These are phyloP conservation scores for Macrocystidia cucumis DNA, from an alignment of 1,284 basidiomycete species.

Conservation along the genomic window DNA sequence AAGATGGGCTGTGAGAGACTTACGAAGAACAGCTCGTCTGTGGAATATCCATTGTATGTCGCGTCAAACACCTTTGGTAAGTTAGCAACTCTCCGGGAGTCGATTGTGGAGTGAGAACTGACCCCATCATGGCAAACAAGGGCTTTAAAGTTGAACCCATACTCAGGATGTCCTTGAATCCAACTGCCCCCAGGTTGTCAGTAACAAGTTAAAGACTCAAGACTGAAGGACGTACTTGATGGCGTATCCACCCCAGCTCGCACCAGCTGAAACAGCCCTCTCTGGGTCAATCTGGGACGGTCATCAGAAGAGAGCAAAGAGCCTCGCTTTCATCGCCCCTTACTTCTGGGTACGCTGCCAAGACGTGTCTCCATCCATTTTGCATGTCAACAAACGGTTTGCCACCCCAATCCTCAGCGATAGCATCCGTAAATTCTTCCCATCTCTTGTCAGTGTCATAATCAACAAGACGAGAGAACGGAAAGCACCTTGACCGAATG, in stretches of 20 bases:
- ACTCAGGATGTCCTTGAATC: constrained; percentile 91
- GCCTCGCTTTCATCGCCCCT: too few relatives aligned
- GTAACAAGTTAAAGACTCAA: constrained; percentile 1
- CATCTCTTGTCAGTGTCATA: neutral
- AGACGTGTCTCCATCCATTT: constrained; percentile 67
- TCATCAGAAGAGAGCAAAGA: too few relatives aligned
- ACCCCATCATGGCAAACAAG: constrained; percentile 88
- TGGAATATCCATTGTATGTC: constrained; percentile 69
- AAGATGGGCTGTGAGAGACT: constrained; percentile 17
- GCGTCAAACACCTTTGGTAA: constrained; percentile 73
- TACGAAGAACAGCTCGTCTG: constrained; percentile 85
- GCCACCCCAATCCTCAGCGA: constrained; percentile 77
- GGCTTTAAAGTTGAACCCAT: constrained; percentile 79
- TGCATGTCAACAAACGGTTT: constrained; percentile 79
- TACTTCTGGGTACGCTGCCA: constrained; percentile 70
- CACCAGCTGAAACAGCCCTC: constrained; percentile 75
- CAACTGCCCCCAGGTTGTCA: constrained; percentile 45
- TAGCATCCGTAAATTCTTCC: constrained; percentile 77
- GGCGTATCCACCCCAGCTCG: constrained; percentile 78
- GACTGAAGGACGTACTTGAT: constrained; percentile 60
- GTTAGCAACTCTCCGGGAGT: too few relatives aligned
- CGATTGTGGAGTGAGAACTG: too few relatives aligned
- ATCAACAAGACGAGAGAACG: neutral
- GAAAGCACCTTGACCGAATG: constrained; percentile 71
- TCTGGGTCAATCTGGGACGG: constrained; percentile 64